Conservation (phyloP, 1,284 basidiomycete genomes). For the Pseudozyma flocculosa region DNA sequence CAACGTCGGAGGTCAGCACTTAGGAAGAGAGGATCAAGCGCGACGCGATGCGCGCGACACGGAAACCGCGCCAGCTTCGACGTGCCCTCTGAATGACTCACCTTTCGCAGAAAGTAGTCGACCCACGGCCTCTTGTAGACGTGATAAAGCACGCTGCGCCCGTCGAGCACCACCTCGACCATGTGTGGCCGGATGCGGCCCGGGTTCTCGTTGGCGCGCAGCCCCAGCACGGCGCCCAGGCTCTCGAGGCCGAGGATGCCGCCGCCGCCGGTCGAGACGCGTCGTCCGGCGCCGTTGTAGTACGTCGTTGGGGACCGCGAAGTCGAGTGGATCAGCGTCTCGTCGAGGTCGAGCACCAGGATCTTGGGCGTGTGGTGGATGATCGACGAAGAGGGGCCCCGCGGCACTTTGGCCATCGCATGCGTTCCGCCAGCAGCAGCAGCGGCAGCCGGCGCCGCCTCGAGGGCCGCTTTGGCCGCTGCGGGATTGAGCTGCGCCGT, state of each 20-base stretch:
- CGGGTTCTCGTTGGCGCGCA: slow-evolving; percentile 40
- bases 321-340: slow-evolving; percentile 96
- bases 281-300: background rate
- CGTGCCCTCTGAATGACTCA: too few species aligned
- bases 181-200: slow-evolving; percentile 73
- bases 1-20: too few species aligned
- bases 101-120: slow-evolving; percentile 59
- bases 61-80: too few species aligned
- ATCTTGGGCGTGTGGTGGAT: slow-evolving; percentile 56
- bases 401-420: slow-evolving; percentile 12
- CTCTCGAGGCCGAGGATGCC: slow-evolving; percentile 49
- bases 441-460: slow-evolving; percentile 10
- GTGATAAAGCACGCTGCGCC: slow-evolving; percentile 87
- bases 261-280: slow-evolving; percentile 9
- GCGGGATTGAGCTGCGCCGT: background rate
- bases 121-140: slow-evolving; percentile 98
- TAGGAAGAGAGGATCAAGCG: too few species aligned
- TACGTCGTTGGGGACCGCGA: slow-evolving; percentile 65
- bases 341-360: slow-evolving; percentile 81
- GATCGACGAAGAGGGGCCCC: slow-evolving; percentile 28
- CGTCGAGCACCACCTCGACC: slow-evolving; percentile 92
- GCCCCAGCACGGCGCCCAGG: slow-evolving; percentile 43
- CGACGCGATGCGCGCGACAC: too few species aligned
- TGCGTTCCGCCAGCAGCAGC: background rate
- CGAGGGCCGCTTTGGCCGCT: background rate